Conservation (phyloP, 2,329 filamentous ascomycete species). For the Nemania bipapillata region DNA sequence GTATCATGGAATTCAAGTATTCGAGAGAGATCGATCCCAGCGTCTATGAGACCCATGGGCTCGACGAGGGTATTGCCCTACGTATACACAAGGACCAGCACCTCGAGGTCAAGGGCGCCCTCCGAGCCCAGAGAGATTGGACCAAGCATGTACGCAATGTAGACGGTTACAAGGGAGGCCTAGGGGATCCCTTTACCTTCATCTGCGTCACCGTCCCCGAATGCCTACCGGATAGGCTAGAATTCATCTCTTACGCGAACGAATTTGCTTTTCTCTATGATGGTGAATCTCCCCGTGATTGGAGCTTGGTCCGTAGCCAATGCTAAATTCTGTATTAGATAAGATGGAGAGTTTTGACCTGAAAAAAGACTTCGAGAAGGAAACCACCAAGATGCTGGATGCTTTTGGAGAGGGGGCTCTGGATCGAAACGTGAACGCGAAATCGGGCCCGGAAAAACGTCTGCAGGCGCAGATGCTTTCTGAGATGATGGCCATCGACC, state of each 20-base stretch:
- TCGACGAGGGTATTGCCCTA: conserved; percentile 46
- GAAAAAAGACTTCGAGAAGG: conserved; percentile 35
- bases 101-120: conserved; percentile 48
- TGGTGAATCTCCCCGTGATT: conserved; percentile 29
- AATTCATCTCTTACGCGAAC: conserved; percentile 54
- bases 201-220: conserved; percentile 53
- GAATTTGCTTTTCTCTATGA: conserved; percentile 58
- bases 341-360: conserved; percentile 39
- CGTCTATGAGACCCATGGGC: conserved; percentile 47
- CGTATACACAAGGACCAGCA: conserved; percentile 43
- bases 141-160: conserved; percentile 47
- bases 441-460: conserved; percentile 39
- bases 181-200: conserved; percentile 49
- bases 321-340: conserved; percentile 21
- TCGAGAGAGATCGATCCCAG: conserved; percentile 45
- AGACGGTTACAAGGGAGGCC: conserved; percentile 46
- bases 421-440: conserved; percentile 31
- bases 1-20: conserved; percentile 47
- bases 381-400: conserved; percentile 40
- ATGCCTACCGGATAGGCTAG: conserved; percentile 54
- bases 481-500: conserved; percentile 49
- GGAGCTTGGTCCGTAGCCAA: conserved; percentile 27
- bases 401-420: conserved; percentile 39
- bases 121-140: conserved; percentile 53
- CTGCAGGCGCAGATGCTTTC: conserved; percentile 44